These are phyloP conservation scores for Wilhelminamyces savonicus DNA, from an alignment of 805 yeast genomes.

Conservation along the genomic window DNA sequence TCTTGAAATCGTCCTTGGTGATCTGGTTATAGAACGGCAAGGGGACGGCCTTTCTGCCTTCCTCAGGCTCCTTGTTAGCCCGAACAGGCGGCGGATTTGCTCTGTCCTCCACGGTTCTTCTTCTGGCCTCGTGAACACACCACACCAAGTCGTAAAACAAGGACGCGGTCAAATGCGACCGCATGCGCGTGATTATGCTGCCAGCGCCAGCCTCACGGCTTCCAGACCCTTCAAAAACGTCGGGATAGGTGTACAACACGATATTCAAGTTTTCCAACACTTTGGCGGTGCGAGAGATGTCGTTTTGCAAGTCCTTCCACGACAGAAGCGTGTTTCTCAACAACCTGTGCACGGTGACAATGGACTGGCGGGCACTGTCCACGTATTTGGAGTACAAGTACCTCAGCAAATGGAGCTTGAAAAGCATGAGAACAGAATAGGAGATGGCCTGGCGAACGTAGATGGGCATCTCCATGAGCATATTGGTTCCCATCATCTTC, in stretches of 20 bases:
- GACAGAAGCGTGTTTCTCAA: constrained; percentile 84
- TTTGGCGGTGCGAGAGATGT: constrained; percentile 85
- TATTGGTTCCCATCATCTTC: constrained; percentile 50
- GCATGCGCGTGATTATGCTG: constrained; percentile 72
- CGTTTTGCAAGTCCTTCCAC: constrained; percentile 88
- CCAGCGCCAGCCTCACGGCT: constrained; percentile 15
- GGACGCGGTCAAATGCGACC: constrained; percentile 89
- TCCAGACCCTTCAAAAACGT: constrained; percentile 56
- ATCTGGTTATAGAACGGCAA: constrained; percentile 88
- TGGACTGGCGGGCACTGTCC: constrained; percentile 86
- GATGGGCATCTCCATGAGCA: constrained; percentile 78
- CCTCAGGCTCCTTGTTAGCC: constrained; percentile 15
- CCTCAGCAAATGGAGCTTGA: constrained; percentile 77
- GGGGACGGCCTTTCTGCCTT: constrained; percentile 48
- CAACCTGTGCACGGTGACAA: constrained; percentile 86
- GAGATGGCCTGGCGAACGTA: constrained; percentile 83
- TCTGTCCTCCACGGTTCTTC: constrained; percentile 50
- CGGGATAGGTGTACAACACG: constrained; percentile 83
- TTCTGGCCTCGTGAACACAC: constrained; percentile 90
- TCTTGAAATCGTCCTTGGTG: constrained; percentile 80
- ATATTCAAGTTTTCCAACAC: constrained; percentile 84
- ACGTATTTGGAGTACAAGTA: constrained; percentile 65
- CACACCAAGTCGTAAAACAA: constrained; percentile 87
- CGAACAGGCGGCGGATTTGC: too few species aligned
- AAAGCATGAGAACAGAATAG: constrained; percentile 69